Base-by-base conservation (phyloP, 2,329 filamentous ascomycete species). In the Ceratocystis papillata region DNA sequence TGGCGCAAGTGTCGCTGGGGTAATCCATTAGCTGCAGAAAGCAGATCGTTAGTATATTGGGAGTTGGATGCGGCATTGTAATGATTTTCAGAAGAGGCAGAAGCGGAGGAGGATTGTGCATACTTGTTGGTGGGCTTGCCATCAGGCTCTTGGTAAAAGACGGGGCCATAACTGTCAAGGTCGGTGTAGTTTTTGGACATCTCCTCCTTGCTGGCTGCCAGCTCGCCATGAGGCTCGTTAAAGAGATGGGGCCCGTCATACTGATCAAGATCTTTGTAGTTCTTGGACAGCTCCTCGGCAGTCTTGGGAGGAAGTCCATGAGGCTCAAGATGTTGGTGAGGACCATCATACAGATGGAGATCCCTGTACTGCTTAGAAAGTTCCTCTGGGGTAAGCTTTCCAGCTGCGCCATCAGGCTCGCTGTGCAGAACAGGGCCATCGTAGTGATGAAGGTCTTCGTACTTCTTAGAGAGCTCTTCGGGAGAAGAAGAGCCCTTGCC, bases 131-230 rank as follows among this genome's bases (percentile, higher is more conserved):
- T 69, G 65, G 71, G 69, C 55, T 72, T 71, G 63, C 72, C 73
- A 48, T 75, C 73, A 3, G 74, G 72, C 64, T 77, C 75, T 41
- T 76, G 74, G 50, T 75, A 71, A 50, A 69, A 72, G 64, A 76
- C 75, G 2, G 74, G 68, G 44, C 73, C 72, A 62, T 80, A 80
- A 28, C 72, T 72, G 44, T 75, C 72, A 46, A 80, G 72, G 62
- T 80, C 78, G 63, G 74, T 74, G 65, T 78, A 79, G 44, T 64
- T 67, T 69, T 76, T 76, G 1, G 74, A 74, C 1, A 70, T 71
- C 65, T 76, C 74, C 48, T 76, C 74, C 0, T 74, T 71, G 57
- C 66, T 63, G 57, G 62, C 44, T 20, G 68, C 69, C n/a, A 68
- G 67, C 64, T 68, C 67, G 8, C 69, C 70, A 41, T 68, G 59